Conservation (phyloP, 108 stramenopile species). For the Pseudonitzschia pungens region DNA sequence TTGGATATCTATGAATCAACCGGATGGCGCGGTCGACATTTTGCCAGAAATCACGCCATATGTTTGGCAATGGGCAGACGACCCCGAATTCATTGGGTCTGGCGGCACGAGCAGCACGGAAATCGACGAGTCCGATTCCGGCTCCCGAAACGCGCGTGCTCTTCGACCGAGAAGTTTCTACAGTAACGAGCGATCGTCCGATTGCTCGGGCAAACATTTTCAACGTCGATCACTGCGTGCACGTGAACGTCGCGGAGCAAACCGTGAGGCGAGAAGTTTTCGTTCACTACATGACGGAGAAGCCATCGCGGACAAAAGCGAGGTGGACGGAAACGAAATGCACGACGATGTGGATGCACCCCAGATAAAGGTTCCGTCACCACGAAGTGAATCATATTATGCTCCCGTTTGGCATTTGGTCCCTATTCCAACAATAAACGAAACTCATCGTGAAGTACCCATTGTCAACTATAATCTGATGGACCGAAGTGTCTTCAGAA, state of each 20-base stretch:
- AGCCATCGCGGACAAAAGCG: neutral
- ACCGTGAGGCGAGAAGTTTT: too few species aligned
- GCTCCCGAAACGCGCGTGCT: neutral
- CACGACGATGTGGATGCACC: neutral
- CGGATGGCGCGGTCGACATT: neutral
- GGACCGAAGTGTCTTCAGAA: neutral
- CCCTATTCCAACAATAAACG: neutral
- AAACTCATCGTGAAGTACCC: neutral
- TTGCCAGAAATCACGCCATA: neutral
- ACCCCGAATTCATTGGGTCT: neutral
- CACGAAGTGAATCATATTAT: neutral
- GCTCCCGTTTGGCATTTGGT: slow-evolving; percentile 5
- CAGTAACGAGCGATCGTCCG: neutral
- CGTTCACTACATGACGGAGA: neutral
- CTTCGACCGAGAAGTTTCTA: neutral
- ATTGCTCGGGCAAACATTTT: neutral
- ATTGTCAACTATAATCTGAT: slow-evolving; percentile 19
- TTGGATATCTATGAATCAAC: slow-evolving; percentile 4
- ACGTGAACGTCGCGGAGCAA: too few species aligned
- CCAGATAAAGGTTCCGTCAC: neutral
- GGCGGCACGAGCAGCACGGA: neutral
- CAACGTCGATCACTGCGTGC: neutral
- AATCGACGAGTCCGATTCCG: neutral
- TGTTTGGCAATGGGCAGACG: slow-evolving; percentile 5
- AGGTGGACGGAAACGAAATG: neutral